Percentiles rank a stretch among this genome's conserved stretches.
phyloP scores from a whole-genome alignment of 1,139 yeast species.

The Diutina mesorugosa region DNA sequence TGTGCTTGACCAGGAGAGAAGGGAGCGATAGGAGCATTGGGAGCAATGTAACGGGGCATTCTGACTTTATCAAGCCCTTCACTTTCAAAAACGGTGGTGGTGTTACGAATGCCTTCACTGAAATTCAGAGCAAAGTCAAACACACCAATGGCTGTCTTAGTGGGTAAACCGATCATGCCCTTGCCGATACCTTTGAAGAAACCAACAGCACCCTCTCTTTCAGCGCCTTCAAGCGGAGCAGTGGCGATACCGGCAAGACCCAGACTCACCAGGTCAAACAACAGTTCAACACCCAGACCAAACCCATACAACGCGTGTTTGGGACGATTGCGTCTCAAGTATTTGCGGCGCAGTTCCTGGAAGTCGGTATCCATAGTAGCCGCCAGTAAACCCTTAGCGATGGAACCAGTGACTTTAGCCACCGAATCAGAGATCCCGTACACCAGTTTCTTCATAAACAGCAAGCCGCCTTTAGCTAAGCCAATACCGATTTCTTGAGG shows the following conservation, averaged over 20 bases:
- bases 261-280: conserved; percentile 75
- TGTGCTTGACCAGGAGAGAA: conserved; percentile 79
- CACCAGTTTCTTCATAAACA: conserved; percentile 87
- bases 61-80: conserved; percentile 73
- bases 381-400: conserved; percentile 87
- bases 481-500: conserved; percentile 96
- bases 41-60: conserved; percentile 63
- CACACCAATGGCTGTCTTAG: conserved; percentile 92
- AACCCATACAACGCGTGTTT: conserved; percentile 84
- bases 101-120: conserved; percentile 86
- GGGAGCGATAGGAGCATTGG: conserved; percentile 59
- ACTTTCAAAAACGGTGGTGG: conserved; percentile 82
- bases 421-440: conserved; percentile 91
- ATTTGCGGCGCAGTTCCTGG: conserved; percentile 69
- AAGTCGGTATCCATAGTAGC: conserved; percentile 80
- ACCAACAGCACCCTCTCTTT: conserved; percentile 75
- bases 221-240: conserved; percentile 86
- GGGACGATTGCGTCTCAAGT: conserved; percentile 66
- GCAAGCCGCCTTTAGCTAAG: conserved; percentile 88
- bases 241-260: conserved; percentile 86
- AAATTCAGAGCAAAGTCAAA: conserved; percentile 88
- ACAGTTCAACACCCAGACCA: conserved; percentile 78
- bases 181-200: conserved; percentile 89
- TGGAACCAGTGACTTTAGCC: conserved; percentile 84
- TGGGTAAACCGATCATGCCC: conserved; percentile 90